Base-by-base conservation (phyloP, 495 filamentous ascomycete genomes). In the Aspergillus baeticus region DNA sequence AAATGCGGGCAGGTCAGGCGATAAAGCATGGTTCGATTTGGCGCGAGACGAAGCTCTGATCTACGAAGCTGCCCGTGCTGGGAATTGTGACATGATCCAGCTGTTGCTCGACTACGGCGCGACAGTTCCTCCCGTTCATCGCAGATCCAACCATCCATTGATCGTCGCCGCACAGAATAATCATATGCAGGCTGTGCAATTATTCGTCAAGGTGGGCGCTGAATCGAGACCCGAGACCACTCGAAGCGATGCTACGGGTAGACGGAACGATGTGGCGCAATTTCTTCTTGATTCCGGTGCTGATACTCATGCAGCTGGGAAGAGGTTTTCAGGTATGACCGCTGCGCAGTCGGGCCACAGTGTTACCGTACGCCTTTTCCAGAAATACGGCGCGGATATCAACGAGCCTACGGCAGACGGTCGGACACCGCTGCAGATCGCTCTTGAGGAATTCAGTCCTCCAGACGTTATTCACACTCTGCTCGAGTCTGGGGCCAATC, bases 391-490 rank as follows among this genome's bases (percentile, higher is more conserved):
- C 13, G 11, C 1, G 1, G 45, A 49, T 21, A 8, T 36, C 15
- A 3, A 33, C 14, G 29, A 31, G 26, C 45, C 31, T 2, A 36
- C 45, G 13, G 35, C 18, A 1, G 45, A 49, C 7, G 29, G 29
- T 10, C 23, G 15, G 10, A 49, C 45, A 7, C 45, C 45, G 29
- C 17, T 49, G 15, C 45, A 49, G 18, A 36, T 49, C 13, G 31
- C 45, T 2, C 31, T 49, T 15, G 31, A 49, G 17, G 45, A 49
- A 17, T 49, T 49, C 15, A 49, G 31, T 36, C 45, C 45, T n/a
- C 45, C 45, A 10, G 45, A 49, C 4, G 45, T 36, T 14, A 49
- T 49, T 3, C 45, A 49, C 15, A 33, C 7, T 2, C 45, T 49
- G 2, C 45, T 49, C 21, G 45, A 36, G 6, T 8, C 21, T 1